Evolutionary conservation across 2,329 filamentous ascomycete species (phyloP), one percentile per base, ranked within the genome.

Genomic region (Xylariaceae sp.): DNA sequence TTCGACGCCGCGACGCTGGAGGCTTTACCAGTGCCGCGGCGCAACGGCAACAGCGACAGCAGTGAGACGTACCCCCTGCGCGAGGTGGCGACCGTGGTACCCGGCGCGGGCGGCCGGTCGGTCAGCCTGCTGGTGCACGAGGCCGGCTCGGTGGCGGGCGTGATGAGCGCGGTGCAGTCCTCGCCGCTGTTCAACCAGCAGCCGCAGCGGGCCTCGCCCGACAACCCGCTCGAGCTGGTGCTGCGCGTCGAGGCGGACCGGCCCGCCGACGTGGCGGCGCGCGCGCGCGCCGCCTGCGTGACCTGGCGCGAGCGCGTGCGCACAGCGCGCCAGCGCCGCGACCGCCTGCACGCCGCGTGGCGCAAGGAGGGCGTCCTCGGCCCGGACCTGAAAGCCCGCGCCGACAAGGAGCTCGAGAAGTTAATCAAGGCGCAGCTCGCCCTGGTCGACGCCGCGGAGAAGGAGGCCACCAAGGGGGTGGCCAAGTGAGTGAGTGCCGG

Each of bases 151-250:
- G 55, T 75, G 45, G 70, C 71, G 60, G 62, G 68, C 45, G 67
- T 76, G 57, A 67, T 73, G 63, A 66, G 61, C 48, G 72, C 72
- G 19, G 60, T 76, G 32, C 70, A 75, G 57, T 47, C 55, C 19
- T 67, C 61, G 47, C 49, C 53, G n/a, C 63, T 70, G 45, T 75
- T 71, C 57, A 76, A 76, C 61, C 72, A 76, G 64, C 72, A 75
- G 63, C 72, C 72, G 29, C 74, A 77, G 64, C 61, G 61, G 14
- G 64, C 64, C 51, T 7, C 24, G 5, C 61, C 68, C 29, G 72
- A 77, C 52, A 76, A 76, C 55, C 70, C 73, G 55, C 65, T 77
- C 15, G 72, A 77, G 60, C 65, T 77, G 37, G 48, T 70, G 18
- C 61, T 77, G 40, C 64, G 64, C 48, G 56, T 75, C 35, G 71